Conservation (phyloP, 2,329 filamentous ascomycete species). For the Diplodia intermedia region DNA sequence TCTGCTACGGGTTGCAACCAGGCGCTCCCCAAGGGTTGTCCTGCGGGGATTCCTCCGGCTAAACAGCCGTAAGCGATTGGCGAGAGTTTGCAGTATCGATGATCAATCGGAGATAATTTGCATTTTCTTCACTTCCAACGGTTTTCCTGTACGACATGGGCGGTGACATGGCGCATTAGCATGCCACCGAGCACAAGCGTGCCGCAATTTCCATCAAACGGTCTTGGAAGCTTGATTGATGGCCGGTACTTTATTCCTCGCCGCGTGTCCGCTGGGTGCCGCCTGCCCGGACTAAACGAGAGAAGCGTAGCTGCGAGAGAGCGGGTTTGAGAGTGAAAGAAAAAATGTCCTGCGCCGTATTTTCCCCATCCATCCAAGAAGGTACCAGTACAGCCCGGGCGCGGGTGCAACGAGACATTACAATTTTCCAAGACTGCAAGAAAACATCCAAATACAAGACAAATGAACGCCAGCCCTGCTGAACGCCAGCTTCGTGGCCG, state of each 20-base stretch:
- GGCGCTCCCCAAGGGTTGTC: slow-evolving; percentile 20
- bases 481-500: slow-evolving; percentile 48
- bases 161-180: slow-evolving; percentile 21
- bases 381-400: slow-evolving; percentile 31
- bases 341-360: slow-evolving; percentile 25
- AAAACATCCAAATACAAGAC: slow-evolving; percentile 43
- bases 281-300: slow-evolving; percentile 14
- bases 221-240: slow-evolving; percentile 31
- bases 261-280: slow-evolving; percentile 12
- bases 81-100: slow-evolving; percentile 47
- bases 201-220: slow-evolving; percentile 24
- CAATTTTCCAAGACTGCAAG: slow-evolving; percentile 23
- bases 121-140: slow-evolving; percentile 34
- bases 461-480: slow-evolving; percentile 46
- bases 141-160: slow-evolving; percentile 31
- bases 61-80: slow-evolving; percentile 38
- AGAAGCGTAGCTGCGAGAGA: slow-evolving; percentile 13
- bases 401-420: slow-evolving; percentile 31
- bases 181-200: slow-evolving; percentile 26
- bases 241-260: slow-evolving; percentile 25
- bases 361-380: slow-evolving; percentile 30
- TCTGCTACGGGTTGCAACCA: slow-evolving; percentile 12
- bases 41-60: slow-evolving; percentile 30
- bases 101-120: slow-evolving; percentile 47
- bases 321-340: neutral